Evolutionary conservation across 805 yeast species (phyloP).

Genomic region (Candida dendrica): DNA sequence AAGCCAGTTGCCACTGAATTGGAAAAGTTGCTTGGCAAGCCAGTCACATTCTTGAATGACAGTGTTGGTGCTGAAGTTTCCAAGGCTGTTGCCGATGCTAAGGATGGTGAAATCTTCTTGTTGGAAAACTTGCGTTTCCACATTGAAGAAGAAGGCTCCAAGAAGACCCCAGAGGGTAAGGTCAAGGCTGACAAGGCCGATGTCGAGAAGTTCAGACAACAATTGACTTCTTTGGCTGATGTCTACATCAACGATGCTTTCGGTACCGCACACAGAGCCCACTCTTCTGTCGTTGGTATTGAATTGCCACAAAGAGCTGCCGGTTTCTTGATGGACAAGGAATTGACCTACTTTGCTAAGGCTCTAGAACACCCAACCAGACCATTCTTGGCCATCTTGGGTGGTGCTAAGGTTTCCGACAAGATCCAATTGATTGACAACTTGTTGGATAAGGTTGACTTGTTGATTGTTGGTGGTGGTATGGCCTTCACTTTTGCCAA

Average conservation of each 20-base stretch:
- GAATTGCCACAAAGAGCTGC: constrained; percentile 95
- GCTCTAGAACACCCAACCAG: constrained; percentile 97
- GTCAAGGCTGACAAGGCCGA: constrained; percentile 83
- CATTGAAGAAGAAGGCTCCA: constrained; percentile 94
- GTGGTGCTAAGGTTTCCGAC: constrained; percentile 99
- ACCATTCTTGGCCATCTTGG: constrained; percentile 97
- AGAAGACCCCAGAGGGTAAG: constrained; percentile 87
- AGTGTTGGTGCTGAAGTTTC: constrained; percentile 92
- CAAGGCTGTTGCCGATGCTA: constrained; percentile 64
- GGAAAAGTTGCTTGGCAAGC: constrained; percentile 62
- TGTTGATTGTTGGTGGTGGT: constrained; percentile 97
- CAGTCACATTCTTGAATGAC: constrained; percentile 79
- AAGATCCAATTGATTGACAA: constrained; percentile 98
- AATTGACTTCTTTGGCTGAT: constrained; percentile 89
- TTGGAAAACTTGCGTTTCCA: constrained; percentile 98
- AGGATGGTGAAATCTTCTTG: constrained; percentile 76
- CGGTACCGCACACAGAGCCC: constrained; percentile 99
- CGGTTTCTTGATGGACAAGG: constrained; percentile 98
- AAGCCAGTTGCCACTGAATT: constrained; percentile 92
- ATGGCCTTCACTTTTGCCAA: constrained; percentile 99
- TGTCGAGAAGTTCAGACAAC: constrained; percentile 82
- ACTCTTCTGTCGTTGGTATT: constrained; percentile 98
- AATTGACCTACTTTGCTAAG: constrained; percentile 93
- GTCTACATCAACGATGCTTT: constrained; percentile 97
- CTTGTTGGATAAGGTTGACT: constrained; percentile 90